Conservation (phyloP, 495 filamentous ascomycete species). For the Lasiosphaeriaceae sp. region DNA sequence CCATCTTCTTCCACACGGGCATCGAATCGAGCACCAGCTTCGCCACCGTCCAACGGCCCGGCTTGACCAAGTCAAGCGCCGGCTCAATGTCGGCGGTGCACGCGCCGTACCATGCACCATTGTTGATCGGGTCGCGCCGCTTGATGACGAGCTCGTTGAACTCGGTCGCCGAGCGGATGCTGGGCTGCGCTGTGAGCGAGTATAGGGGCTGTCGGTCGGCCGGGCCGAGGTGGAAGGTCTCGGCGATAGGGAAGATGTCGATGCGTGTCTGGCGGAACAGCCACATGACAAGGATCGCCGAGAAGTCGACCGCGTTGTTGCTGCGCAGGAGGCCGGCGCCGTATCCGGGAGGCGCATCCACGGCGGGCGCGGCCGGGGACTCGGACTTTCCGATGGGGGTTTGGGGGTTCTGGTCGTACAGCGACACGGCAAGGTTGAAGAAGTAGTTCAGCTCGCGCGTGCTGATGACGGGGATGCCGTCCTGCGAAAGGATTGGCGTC, state of each 20-base stretch:
- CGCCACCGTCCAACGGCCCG: slow-evolving; percentile 3
- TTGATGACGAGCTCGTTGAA: neutral
- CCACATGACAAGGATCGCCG: slow-evolving; percentile 1
- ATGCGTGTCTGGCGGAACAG: slow-evolving; percentile 6
- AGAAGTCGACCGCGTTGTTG: neutral
- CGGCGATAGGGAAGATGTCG: neutral
- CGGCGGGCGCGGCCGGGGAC: neutral
- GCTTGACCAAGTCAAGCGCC: neutral
- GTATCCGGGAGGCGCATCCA: neutral
- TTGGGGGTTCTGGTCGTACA: neutral
- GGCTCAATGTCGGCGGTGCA: slow-evolving; percentile 7
- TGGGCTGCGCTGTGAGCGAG: slow-evolving; percentile 11
- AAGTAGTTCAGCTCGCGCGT: slow-evolving; percentile 5
- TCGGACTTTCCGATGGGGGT: neutral
- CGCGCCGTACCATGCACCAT: neutral
- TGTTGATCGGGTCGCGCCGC: slow-evolving; percentile 5
- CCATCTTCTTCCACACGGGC: slow-evolving; percentile 7
- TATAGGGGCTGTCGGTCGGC: slow-evolving; percentile 13
- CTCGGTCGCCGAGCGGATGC: slow-evolving; percentile 7
- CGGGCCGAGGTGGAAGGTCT: slow-evolving; percentile 9
- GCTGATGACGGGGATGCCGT: slow-evolving; percentile 1
- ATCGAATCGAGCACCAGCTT: slow-evolving; percentile 1
- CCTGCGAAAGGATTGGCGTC: neutral
- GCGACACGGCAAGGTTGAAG: slow-evolving; percentile 5
- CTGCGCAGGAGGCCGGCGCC: too few relatives aligned